Percentiles rank a stretch among this genome's conserved stretches.
These are phyloP conservation scores for Wickerhamomyces chambardii DNA, from an alignment of 805 yeast genomes.

Conservation along the genomic window DNA sequence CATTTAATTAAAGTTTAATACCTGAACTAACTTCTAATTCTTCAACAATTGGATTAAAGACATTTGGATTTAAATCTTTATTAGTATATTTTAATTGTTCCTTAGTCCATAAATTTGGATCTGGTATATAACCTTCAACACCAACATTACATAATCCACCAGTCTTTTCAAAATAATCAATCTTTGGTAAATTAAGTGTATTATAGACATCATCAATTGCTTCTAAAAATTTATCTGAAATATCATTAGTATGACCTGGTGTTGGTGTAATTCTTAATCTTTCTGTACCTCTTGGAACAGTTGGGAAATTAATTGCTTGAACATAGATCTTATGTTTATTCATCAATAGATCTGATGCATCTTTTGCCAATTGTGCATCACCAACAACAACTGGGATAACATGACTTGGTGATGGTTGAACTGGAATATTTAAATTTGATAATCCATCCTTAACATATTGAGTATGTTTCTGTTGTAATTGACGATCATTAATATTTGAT, in stretches of 20 bases:
- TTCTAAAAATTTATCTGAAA: constrained; percentile 65
- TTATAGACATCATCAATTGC: constrained; percentile 79
- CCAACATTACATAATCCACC: constrained; percentile 97
- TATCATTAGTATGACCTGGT: constrained; percentile 82
- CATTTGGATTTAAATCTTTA: constrained; percentile 57
- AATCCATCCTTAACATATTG: constrained; percentile 74
- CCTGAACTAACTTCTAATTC: constrained; percentile 72
- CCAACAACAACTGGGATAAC: constrained; percentile 95
- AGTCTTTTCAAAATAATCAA: constrained; percentile 60
- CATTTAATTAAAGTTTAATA: constrained; percentile 16
- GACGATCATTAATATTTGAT: constrained; percentile 66
- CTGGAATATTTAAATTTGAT: constrained; percentile 75
- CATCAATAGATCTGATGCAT: constrained; percentile 84
- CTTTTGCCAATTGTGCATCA: constrained; percentile 86
- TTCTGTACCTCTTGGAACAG: constrained; percentile 93
- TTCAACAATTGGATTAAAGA: constrained; percentile 49
- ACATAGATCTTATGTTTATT: constrained; percentile 84
- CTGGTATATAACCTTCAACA: constrained; percentile 31
- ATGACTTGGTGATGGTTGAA: constrained; percentile 95
- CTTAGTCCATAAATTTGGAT: constrained; percentile 81
- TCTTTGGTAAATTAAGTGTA: constrained; percentile 66
- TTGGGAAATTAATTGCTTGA: constrained; percentile 97
- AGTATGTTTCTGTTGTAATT: constrained; percentile 77
- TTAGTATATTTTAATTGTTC: constrained; percentile 60
- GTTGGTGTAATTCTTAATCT: constrained; percentile 98